These are phyloP conservation scores for Carex kokanica DNA, from an alignment of 176 grass and related monocot genomes.

Conservation along the genomic window DNA sequence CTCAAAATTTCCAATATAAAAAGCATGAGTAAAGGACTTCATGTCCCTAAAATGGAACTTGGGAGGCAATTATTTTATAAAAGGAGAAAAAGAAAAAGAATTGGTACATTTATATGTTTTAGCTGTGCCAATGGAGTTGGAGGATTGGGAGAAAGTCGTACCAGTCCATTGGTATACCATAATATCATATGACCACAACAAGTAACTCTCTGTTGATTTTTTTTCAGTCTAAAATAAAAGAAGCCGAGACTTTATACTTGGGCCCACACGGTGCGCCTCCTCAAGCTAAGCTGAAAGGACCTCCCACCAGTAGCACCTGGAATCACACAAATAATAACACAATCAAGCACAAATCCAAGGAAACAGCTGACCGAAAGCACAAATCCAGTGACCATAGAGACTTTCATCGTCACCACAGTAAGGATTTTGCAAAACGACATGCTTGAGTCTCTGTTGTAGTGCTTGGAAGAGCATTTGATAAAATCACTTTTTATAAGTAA, in stretches of 20 bases:
- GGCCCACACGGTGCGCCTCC: conserved; percentile 83
- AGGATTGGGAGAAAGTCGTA: neutral
- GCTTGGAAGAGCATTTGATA: neutral
- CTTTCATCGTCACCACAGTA: conserved; percentile 38
- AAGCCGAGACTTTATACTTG: conserved; percentile 73
- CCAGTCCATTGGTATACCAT: neutral
- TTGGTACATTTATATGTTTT: neutral
- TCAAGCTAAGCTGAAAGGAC: conserved; percentile 61
- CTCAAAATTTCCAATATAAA: neutral
- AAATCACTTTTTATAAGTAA: neutral
- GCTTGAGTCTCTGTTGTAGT: conserved; percentile 34
- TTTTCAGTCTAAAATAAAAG: conserved; percentile 47
- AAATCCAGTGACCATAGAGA: conserved; percentile 43
- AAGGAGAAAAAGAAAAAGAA: neutral
- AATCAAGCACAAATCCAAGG: conserved; percentile 56
- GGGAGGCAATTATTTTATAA: neutral
- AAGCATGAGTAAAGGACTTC: neutral
- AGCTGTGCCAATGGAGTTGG: neutral
- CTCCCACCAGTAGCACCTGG: conserved; percentile 24
- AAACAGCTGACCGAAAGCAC: conserved; percentile 38
- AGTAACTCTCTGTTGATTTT: neutral
- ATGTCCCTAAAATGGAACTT: neutral
- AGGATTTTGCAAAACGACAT: conserved; percentile 47
- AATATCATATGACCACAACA: neutral
- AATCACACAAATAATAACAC: conserved; percentile 55